Percentiles rank a stretch among this genome's conserved stretches.
These are phyloP conservation scores for Aspergillus cristatus DNA, from an alignment of 495 filamentous ascomycete genomes.

Conservation along the genomic window DNA sequence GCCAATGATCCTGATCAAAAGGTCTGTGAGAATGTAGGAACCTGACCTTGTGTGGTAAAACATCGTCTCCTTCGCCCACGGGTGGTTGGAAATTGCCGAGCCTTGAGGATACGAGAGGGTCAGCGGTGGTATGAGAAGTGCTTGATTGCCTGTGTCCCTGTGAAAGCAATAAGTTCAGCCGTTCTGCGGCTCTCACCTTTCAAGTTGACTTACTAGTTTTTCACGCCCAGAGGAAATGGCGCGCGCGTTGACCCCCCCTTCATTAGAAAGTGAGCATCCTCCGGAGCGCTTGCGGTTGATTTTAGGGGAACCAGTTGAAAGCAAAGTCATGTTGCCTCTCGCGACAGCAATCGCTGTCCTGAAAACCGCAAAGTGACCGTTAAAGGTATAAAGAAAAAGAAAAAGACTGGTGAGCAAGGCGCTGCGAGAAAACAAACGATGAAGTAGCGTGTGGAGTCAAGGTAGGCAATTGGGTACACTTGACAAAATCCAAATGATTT, in stretches of 20 bases:
- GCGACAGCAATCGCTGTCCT: slow-evolving; percentile 1
- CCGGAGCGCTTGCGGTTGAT: slow-evolving; percentile 17
- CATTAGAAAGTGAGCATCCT: slow-evolving; percentile 8
- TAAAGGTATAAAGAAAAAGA: background rate
- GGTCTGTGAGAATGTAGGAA: background rate
- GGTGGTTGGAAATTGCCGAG: slow-evolving; percentile 26
- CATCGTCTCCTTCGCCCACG: slow-evolving; percentile 11
- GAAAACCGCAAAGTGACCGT: slow-evolving; percentile 2
- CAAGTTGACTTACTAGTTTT: slow-evolving; percentile 17
- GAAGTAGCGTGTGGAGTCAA: slow-evolving; percentile 3
- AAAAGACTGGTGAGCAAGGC: background rate
- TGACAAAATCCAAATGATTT: slow-evolving; percentile 18
- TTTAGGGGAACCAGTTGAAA: slow-evolving; percentile 15
- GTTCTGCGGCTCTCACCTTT: too few relatives aligned
- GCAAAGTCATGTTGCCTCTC: slow-evolving; percentile 19
- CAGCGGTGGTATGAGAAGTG: slow-evolving; percentile 19
- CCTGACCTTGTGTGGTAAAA: slow-evolving; percentile 29
- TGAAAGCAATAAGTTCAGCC: background rate
- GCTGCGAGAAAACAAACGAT: slow-evolving; percentile 1
- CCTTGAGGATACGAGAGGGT: slow-evolving; percentile 30
- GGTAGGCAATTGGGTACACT: slow-evolving; percentile 11
- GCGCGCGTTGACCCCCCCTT: slow-evolving; percentile 10
- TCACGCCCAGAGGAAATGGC: slow-evolving; percentile 15
- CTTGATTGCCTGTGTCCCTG: slow-evolving; percentile 22
- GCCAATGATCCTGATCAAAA: slow-evolving; percentile 10